A percentile compares a stretch with the other conserved stretches of the same genome.
These are phyloP conservation scores for Fusarium buxicola DNA, from an alignment of 2,329 filamentous ascomycete genomes.

Conservation along the genomic window DNA sequence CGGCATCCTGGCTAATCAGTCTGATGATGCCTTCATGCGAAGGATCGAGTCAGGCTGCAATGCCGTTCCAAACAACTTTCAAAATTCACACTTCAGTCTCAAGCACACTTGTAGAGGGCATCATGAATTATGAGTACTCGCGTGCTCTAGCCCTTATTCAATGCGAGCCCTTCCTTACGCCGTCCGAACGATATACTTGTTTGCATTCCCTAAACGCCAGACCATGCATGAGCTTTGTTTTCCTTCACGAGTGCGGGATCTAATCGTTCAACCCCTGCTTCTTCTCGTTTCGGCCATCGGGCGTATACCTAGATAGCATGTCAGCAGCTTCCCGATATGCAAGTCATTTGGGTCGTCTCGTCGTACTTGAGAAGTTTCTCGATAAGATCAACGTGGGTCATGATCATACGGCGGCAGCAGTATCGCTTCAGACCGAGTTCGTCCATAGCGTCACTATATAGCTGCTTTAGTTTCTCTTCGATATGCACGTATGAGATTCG, in stretches of 20 bases:
- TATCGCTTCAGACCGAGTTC: slow-evolving; percentile 93
- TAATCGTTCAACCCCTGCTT: slow-evolving; percentile 59
- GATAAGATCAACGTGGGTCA: slow-evolving; percentile 98
- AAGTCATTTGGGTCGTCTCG: neutral
- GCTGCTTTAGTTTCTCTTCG: slow-evolving; percentile 41
- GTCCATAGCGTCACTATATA: slow-evolving; percentile 89
- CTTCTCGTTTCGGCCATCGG: slow-evolving; percentile 72
- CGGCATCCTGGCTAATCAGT: neutral
- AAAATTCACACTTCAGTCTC: slow-evolving; percentile 7
- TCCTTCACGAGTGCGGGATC: slow-evolving; percentile 14
- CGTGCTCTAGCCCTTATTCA: slow-evolving; percentile 33
- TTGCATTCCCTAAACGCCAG: slow-evolving; percentile 50
- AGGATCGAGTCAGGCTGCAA: neutral
- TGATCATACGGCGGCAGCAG: slow-evolving; percentile 99
- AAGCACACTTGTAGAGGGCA: slow-evolving; percentile 16
- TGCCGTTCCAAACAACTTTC: neutral
- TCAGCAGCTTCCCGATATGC: slow-evolving; percentile 18
- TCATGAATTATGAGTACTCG: slow-evolving; percentile 26
- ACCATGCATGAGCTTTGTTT: slow-evolving; percentile 45
- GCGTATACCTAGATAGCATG: slow-evolving; percentile 63
- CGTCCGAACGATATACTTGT: slow-evolving; percentile 41
- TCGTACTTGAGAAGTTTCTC: slow-evolving; percentile 95
- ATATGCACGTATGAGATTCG: neutral
- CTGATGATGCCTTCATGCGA: neutral
- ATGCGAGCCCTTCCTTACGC: slow-evolving; percentile 46